Evolutionary conservation across 106 monocot species (phyloP).

Genomic region (Vanilla planifolia): DNA sequence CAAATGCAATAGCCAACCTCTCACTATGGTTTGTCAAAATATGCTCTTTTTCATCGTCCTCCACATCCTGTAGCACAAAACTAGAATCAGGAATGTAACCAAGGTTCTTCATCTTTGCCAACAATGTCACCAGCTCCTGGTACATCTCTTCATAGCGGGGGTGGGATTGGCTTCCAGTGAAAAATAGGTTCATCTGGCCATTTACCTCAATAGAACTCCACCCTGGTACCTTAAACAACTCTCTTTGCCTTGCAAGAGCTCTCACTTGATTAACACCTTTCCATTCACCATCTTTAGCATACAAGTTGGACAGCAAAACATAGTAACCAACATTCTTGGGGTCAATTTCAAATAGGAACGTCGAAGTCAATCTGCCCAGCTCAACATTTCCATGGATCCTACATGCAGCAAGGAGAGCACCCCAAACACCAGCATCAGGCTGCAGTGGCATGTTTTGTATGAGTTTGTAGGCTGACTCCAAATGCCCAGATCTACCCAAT

Average conservation of each 20-base stretch:
- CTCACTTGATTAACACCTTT: conserved; percentile 45
- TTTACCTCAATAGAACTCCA: conserved; percentile 73
- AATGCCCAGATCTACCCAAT: conserved; percentile 39
- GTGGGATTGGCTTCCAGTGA: conserved; percentile 53
- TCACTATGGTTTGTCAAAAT: conserved; percentile 70
- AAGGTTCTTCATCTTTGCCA: conserved; percentile 49
- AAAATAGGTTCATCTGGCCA: conserved; percentile 24
- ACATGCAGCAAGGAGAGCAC: conserved; percentile 72
- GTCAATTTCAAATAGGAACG: conserved; percentile 50
- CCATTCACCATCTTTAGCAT: conserved; percentile 57
- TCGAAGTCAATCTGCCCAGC: conserved; percentile 43
- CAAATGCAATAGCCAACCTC: conserved; percentile 70
- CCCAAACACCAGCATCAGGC: conserved; percentile 68
- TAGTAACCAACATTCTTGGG: conserved; percentile 64
- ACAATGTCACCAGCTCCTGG: conserved; percentile 30
- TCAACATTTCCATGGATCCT: conserved; percentile 57
- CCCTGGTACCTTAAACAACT: conserved; percentile 62
- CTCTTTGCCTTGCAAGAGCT: conserved; percentile 25
- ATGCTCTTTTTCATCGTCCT: conserved; percentile 69
- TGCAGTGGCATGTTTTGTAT: conserved; percentile 56
- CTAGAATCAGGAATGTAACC: conserved; percentile 74
- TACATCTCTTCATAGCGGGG: conserved; percentile 49
- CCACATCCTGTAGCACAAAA: conserved; percentile 82
- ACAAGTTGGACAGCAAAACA: conserved; percentile 72
- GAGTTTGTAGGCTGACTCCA: conserved; percentile 54